Evolutionary conservation across 2,329 filamentous ascomycete genomes (phyloP).

Genomic region (Diplocarpon mali): DNA sequence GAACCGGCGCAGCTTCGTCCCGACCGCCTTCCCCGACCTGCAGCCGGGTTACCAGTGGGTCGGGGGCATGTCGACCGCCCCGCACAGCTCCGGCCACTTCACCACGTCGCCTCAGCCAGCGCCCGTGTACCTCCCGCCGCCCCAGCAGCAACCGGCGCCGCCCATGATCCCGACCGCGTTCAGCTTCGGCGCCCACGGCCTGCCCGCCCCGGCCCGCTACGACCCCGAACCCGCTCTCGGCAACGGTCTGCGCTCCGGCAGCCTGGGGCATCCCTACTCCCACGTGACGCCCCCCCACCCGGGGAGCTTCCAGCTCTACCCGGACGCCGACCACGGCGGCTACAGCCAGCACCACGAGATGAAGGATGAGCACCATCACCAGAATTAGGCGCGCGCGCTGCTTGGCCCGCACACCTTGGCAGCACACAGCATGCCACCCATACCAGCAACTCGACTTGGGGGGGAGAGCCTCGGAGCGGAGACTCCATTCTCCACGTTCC

Average conservation of each 20-base stretch:
- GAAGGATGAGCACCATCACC: conserved; percentile 9
- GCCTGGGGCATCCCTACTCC: conserved; percentile 11
- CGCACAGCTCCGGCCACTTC: conserved; percentile 11
- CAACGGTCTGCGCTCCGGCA: conserved; percentile 11
- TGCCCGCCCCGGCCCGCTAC: conserved; percentile 7
- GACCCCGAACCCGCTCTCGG: conserved; percentile 10
- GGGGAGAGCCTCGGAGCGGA: too few species aligned
- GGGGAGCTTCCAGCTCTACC: conserved; percentile 2
- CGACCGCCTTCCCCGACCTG: conserved; percentile 8
- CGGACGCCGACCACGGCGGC: neutral
- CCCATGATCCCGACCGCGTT: conserved; percentile 13
- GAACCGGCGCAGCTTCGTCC: conserved; percentile 8
- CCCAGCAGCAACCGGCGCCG: conserved; percentile 10
- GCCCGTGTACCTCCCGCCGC: conserved; percentile 5
- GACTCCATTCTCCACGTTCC: too few species aligned
- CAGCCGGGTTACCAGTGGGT: conserved; percentile 11
- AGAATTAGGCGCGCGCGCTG: neutral
- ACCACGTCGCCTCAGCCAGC: conserved; percentile 17
- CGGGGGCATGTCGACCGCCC: conserved; percentile 10
- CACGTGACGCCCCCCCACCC: neutral
- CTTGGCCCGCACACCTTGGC: too few species aligned
- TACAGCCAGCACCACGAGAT: conserved; percentile 3
- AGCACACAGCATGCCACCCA: too few species aligned
- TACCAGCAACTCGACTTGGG: too few species aligned
- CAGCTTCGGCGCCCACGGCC: conserved; percentile 6